phyloP scores from a whole-genome alignment of 805 yeast genomes.

The Alloascoidea africana region DNA sequence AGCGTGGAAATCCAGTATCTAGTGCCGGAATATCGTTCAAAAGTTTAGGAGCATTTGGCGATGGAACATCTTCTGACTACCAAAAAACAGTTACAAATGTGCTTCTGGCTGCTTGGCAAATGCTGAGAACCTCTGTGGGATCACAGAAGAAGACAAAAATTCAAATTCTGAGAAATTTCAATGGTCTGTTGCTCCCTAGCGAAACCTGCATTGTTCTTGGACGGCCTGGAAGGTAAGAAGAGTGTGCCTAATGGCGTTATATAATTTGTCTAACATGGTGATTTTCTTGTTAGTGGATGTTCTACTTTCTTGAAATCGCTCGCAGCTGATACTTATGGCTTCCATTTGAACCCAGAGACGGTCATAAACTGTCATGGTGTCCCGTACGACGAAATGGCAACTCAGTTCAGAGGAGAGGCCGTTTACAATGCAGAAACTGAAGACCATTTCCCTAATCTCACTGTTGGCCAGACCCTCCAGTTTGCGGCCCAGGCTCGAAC shows the following conservation, averaged over 20 bases:
- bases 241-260: slow-evolving; percentile 6
- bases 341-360: slow-evolving; percentile 27
- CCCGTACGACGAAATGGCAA: slow-evolving; percentile 26
- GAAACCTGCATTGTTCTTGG: slow-evolving; percentile 62
- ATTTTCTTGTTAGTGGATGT: slow-evolving; percentile 32
- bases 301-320: slow-evolving; percentile 43
- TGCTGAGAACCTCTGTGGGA: slow-evolving; percentile 11
- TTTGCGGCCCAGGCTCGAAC: slow-evolving; percentile 41
- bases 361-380: slow-evolving; percentile 26
- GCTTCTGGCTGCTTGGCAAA: slow-evolving; percentile 14
- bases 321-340: slow-evolving; percentile 41
- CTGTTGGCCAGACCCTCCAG: slow-evolving; percentile 43
- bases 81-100: slow-evolving; percentile 43
- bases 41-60: slow-evolving; percentile 47
- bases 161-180: slow-evolving; percentile 28
- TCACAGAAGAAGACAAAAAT: slow-evolving; percentile 24
- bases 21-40: slow-evolving; percentile 49
- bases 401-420: slow-evolving; percentile 43
- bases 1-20: slow-evolving; percentile 35
- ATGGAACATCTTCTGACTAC: slow-evolving; percentile 48
- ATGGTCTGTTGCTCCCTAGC: slow-evolving; percentile 45
- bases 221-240: slow-evolving; percentile 40
- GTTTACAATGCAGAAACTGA: slow-evolving; percentile 54
- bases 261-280: no score
- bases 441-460: slow-evolving; percentile 44